These are phyloP conservation scores for Amphichorda felina DNA, from an alignment of 2,329 filamentous ascomycete genomes.

Conservation along the genomic window DNA sequence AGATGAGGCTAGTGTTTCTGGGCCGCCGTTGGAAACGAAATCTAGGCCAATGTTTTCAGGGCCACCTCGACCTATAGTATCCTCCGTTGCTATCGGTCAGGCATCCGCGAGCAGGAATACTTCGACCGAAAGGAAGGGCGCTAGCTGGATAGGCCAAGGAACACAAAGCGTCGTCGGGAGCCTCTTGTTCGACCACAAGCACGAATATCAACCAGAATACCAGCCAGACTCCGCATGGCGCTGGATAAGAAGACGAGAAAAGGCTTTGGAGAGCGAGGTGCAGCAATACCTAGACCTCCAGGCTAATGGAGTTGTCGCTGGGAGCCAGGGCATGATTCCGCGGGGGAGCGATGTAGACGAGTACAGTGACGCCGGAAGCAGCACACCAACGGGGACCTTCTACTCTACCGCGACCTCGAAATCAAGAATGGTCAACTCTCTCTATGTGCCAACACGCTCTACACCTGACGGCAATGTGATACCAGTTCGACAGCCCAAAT, in stretches of 20 bases:
- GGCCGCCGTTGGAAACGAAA: slow-evolving; percentile 18
- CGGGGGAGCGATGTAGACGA: slow-evolving; percentile 9
- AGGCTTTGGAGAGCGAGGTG: slow-evolving; percentile 31
- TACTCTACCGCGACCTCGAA: slow-evolving; percentile 25
- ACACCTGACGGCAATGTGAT: slow-evolving; percentile 36
- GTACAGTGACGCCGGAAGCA: slow-evolving; percentile 27
- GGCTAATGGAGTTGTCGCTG: slow-evolving; percentile 28
- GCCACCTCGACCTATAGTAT: slow-evolving; percentile 38
- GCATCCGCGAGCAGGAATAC: background rate
- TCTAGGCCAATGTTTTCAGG: slow-evolving; percentile 28
- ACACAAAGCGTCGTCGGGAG: slow-evolving; percentile 9
- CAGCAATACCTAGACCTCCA: slow-evolving; percentile 37
- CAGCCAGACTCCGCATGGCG: slow-evolving; percentile 33
- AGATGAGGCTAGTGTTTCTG: slow-evolving; percentile 11
- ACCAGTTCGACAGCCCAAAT: slow-evolving; percentile 46
- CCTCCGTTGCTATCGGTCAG: slow-evolving; percentile 21
- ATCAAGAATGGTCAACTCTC: slow-evolving; percentile 24
- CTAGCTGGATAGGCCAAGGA: slow-evolving; percentile 5
- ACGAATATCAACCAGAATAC: slow-evolving; percentile 6
- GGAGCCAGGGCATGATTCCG: slow-evolving; percentile 14
- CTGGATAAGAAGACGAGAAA: slow-evolving; percentile 31
- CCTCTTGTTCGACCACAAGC: slow-evolving; percentile 24
- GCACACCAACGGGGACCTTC: slow-evolving; percentile 26
- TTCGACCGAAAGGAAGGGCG: slow-evolving; percentile 3
- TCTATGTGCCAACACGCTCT: slow-evolving; percentile 27